Evolutionary conservation across 176 grass and related monocot genomes (phyloP).

Genomic region (Aegilops longissima): DNA sequence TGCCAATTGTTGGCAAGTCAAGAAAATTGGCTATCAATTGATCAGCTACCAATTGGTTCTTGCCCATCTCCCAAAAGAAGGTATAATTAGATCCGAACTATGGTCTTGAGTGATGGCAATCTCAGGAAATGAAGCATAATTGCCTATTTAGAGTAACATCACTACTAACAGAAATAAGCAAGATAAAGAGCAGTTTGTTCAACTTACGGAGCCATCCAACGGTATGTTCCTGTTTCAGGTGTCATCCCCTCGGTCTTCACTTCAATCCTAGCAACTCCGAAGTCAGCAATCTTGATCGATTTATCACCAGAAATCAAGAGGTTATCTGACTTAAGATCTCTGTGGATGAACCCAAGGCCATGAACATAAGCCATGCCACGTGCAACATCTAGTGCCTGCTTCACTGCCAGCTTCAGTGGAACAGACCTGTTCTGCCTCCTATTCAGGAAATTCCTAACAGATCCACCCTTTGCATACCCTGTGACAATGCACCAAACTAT

Average conservation of each 20-base stretch:
- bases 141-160: background rate
- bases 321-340: slow-evolving; percentile 81
- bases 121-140: background rate
- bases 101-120: background rate
- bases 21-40: too few relatives aligned
- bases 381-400: slow-evolving; percentile 74
- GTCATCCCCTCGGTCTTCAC: slow-evolving; percentile 83
- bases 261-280: slow-evolving; percentile 83
- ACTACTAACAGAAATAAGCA: slow-evolving; percentile 4
- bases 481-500: slow-evolving; percentile 84
- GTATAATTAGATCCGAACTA: background rate
- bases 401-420: slow-evolving; percentile 68
- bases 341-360: slow-evolving; percentile 71
- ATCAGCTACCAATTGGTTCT: too few relatives aligned
- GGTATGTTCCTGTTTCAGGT: slow-evolving; percentile 89
- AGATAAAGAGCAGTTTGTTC: slow-evolving; percentile 15
- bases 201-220: slow-evolving; percentile 95
- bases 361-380: slow-evolving; percentile 81
- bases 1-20: too few relatives aligned
- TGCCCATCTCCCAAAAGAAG: background rate
- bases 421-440: slow-evolving; percentile 64
- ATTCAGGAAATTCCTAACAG: slow-evolving; percentile 66
- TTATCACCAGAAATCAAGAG: slow-evolving; percentile 73
- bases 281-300: slow-evolving; percentile 81
- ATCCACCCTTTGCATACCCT: slow-evolving; percentile 77